A percentile compares a stretch with the other conserved stretches of the same genome.
Evolutionary conservation across 129 eudicot genomes (phyloP).

Genomic region (Smallanthus sonchifolius): DNA sequence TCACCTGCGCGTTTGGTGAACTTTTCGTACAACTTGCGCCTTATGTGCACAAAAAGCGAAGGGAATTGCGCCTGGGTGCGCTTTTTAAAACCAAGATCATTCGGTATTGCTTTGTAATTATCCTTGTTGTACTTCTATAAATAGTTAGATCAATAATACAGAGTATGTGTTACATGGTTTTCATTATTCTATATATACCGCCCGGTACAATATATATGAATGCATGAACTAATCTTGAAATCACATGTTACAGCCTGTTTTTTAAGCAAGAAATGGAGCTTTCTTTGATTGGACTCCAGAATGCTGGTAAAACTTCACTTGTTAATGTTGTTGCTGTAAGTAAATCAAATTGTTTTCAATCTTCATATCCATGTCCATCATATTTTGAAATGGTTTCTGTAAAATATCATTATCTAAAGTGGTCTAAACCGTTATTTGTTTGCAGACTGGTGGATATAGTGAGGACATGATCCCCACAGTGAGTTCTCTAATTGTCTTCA

Average conservation of each 20-base stretch:
- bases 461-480: conserved; percentile 99
- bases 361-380: neutral
- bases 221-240: conserved; percentile 5
- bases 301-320: conserved; percentile 98
- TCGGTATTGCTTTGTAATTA: too few relatives aligned
- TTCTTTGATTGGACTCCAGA: conserved; percentile 94
- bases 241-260: conserved; percentile 70
- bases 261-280: conserved; percentile 99
- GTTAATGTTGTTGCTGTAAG: conserved; percentile 97
- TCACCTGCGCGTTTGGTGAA: too few relatives aligned
- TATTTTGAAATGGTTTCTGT: neutral
- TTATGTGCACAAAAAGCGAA: too few relatives aligned
- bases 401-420: neutral
- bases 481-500: conserved; percentile 12
- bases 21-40: too few relatives aligned
- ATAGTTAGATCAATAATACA: too few relatives aligned
- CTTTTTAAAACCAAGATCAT: too few relatives aligned
- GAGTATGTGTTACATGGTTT: too few relatives aligned
- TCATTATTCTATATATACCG: too few relatives aligned
- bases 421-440: neutral
- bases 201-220: neutral
- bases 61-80: too few relatives aligned
- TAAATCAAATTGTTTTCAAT: conserved; percentile 15
- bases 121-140: too few relatives aligned
- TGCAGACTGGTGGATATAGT: conserved; percentile 87